A percentile compares a stretch with the other conserved stretches of the same genome.
phyloP scores from a whole-genome alignment of 805 yeast genomes.

The Saturnispora hagleri region DNA sequence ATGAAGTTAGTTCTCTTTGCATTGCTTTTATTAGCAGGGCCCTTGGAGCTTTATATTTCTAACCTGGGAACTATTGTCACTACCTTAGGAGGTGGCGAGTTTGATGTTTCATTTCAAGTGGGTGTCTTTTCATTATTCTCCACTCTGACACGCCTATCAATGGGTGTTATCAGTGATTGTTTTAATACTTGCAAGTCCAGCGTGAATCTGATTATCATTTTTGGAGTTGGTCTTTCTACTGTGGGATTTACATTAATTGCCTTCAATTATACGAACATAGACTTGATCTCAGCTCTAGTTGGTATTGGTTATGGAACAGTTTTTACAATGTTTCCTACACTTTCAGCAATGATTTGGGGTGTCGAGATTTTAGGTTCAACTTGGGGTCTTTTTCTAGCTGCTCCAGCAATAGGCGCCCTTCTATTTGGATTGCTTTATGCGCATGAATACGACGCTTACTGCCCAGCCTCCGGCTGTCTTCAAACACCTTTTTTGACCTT shows the following conservation, averaged over 20 bases:
- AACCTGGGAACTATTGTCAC: conserved; percentile 63
- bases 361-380: conserved; percentile 77
- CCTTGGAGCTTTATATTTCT: conserved; percentile 75
- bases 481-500: conserved; percentile 6
- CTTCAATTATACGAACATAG: conserved; percentile 9
- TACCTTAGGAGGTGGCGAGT: conserved; percentile 19
- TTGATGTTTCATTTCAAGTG: conserved; percentile 39
- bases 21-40: conserved; percentile 65
- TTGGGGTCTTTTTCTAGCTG: conserved; percentile 83
- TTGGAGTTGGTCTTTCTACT: conserved; percentile 9
- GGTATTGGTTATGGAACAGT: conserved; percentile 76
- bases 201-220: conserved; percentile 5
- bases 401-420: conserved; percentile 79
- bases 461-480: conserved; percentile 14
- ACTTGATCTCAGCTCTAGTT: conserved; percentile 34
- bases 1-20: conserved; percentile 58
- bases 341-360: conserved; percentile 79
- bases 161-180: conserved; percentile 61
- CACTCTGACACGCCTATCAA: conserved; percentile 52
- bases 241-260: conserved; percentile 13
- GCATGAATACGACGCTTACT: conserved; percentile 39
- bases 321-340: conserved; percentile 75
- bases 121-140: conserved; percentile 54
- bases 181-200: conserved; percentile 22
- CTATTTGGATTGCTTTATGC: conserved; percentile 67